Evolutionary conservation across 208 protist genomes (phyloP).

Genomic region (Zelonia costaricensis): DNA sequence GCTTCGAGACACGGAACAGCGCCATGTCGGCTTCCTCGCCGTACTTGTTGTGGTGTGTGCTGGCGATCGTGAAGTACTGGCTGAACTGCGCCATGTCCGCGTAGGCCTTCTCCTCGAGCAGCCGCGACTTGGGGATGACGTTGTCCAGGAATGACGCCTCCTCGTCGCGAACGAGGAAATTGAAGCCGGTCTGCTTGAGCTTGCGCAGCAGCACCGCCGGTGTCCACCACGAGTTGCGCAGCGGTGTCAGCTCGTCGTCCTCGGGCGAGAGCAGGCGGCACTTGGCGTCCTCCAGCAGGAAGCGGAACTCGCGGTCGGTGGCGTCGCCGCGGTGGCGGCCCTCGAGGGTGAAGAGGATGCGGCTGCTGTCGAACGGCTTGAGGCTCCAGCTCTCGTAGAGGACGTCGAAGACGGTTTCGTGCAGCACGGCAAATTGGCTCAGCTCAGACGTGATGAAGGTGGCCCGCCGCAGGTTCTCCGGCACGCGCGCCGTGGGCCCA

Average conservation of each 20-base stretch:
- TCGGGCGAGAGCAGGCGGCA: constrained; percentile 84
- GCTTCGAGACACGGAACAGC: constrained; percentile 86
- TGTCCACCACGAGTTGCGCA: constrained; percentile 67
- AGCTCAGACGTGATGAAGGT: constrained; percentile 80
- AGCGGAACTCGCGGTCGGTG: constrained; percentile 87
- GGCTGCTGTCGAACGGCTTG: constrained; percentile 65
- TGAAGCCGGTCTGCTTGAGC: constrained; percentile 85
- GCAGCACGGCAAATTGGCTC: constrained; percentile 86
- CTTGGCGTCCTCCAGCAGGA: constrained; percentile 73
- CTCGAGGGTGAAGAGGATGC: constrained; percentile 78
- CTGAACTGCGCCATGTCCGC: constrained; percentile 88
- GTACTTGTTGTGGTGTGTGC: constrained; percentile 80
- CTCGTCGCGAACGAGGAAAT: constrained; percentile 80
- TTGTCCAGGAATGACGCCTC: constrained; percentile 72
- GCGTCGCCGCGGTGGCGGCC: constrained; percentile 72
- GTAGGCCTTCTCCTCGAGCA: constrained; percentile 84
- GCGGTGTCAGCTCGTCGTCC: constrained; percentile 65
- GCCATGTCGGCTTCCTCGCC: constrained; percentile 89
- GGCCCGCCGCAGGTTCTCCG: constrained; percentile 43
- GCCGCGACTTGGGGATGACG: constrained; percentile 68
- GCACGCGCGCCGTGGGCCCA: constrained; percentile 23
- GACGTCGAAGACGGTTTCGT: constrained; percentile 91
- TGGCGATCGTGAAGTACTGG: constrained; percentile 75
- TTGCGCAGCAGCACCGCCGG: constrained; percentile 80
- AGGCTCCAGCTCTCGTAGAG: constrained; percentile 87